These are phyloP conservation scores for Monosporascus sp. DNA, from an alignment of 2,329 filamentous ascomycete genomes.

Conservation along the genomic window DNA sequence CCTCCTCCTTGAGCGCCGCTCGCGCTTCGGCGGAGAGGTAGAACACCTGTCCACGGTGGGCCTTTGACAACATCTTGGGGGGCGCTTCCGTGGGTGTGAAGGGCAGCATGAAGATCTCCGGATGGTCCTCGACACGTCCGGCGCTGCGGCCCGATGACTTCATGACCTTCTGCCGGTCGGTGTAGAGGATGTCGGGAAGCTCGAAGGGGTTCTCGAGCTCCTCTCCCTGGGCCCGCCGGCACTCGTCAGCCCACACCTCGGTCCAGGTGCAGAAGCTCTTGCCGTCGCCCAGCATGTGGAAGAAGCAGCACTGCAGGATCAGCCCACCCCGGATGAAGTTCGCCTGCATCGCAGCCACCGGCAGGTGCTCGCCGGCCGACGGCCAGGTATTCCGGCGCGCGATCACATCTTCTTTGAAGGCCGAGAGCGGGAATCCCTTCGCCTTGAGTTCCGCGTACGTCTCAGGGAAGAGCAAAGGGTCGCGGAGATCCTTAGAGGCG, in stretches of 20 bases:
- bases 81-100: constrained; percentile 24
- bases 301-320: constrained; percentile 20
- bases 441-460: constrained; percentile 21
- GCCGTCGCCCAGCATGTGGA: constrained; percentile 31
- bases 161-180: constrained; percentile 24
- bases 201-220: constrained; percentile 15
- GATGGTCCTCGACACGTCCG: constrained; percentile 24
- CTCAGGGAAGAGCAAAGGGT: constrained; percentile 16
- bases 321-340: constrained; percentile 26
- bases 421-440: constrained; percentile 19
- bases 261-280: constrained; percentile 27
- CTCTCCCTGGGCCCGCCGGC: constrained; percentile 24
- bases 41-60: constrained; percentile 28
- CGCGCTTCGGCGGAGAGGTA: constrained; percentile 26
- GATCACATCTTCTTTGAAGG: constrained; percentile 16
- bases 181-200: constrained; percentile 23
- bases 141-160: constrained; percentile 23
- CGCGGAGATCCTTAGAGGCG: constrained; percentile 20
- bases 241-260: constrained; percentile 31
- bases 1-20: constrained; percentile 24
- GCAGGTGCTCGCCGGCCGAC: constrained; percentile 14
- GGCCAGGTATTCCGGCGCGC: constrained; percentile 24
- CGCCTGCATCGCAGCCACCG: constrained; percentile 17
- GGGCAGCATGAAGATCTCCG: constrained; percentile 25
- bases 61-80: constrained; percentile 26